These are phyloP conservation scores for Pythium angustatum DNA, from an alignment of 352 stramenopile genomes.

Conservation along the genomic window DNA sequence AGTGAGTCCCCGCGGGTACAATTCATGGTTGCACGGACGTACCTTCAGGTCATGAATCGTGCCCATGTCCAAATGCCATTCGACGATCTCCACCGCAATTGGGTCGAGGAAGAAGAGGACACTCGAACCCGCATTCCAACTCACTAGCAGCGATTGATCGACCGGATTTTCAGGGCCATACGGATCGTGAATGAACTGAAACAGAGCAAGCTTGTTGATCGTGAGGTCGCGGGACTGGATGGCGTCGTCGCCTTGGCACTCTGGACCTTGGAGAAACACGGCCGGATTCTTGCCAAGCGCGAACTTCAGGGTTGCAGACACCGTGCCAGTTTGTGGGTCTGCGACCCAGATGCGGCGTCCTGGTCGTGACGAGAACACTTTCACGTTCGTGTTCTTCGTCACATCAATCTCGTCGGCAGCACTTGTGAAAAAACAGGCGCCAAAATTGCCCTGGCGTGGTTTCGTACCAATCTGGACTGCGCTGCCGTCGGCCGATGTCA, in stretches of 20 bases:
- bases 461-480: constrained; percentile 86
- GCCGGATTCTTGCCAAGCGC: constrained; percentile 67
- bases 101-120: constrained; percentile 85
- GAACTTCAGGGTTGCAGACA: constrained; percentile 86
- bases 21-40: not conserved
- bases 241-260: constrained; percentile 56
- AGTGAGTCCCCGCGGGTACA: not conserved
- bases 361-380: constrained; percentile 81
- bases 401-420: constrained; percentile 37
- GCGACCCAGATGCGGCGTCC: constrained; percentile 82
- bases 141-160: constrained; percentile 63
- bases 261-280: constrained; percentile 56
- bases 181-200: constrained; percentile 71
- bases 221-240: constrained; percentile 75
- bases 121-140: constrained; percentile 79
- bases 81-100: constrained; percentile 79
- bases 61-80: constrained; percentile 87
- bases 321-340: constrained; percentile 69
- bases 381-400: constrained; percentile 40
- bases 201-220: constrained; percentile 77
- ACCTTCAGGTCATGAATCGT: constrained; percentile 85
- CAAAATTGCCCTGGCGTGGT: constrained; percentile 76
- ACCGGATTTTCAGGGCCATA: constrained; percentile 44
- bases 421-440: constrained; percentile 79
- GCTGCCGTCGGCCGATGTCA: constrained; percentile 65